phyloP scores from a whole-genome alignment of 1,139 yeast genomes.

The Ashbya aceris region DNA sequence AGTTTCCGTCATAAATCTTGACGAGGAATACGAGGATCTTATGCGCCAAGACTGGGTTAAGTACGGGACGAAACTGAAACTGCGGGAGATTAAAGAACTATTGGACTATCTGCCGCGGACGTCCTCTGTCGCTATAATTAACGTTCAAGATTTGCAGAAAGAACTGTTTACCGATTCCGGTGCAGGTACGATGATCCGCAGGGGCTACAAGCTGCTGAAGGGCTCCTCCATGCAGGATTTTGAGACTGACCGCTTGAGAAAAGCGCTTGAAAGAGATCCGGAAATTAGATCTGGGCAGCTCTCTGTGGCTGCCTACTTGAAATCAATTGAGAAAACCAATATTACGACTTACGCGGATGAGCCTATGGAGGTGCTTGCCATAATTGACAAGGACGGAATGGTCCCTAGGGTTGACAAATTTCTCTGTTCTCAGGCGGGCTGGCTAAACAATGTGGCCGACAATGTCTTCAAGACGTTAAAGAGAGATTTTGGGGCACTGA shows the following conservation, averaged over 20 bases:
- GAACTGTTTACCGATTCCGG: slow-evolving; percentile 98
- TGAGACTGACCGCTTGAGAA: slow-evolving; percentile 60
- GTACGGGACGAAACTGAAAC: slow-evolving; percentile 94
- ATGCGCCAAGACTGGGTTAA: slow-evolving; percentile 96
- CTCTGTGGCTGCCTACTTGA: slow-evolving; percentile 76
- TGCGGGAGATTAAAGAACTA: slow-evolving; percentile 90
- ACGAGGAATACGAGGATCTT: slow-evolving; percentile 87
- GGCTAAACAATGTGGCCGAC: slow-evolving; percentile 96
- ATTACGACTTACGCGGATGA: slow-evolving; percentile 91
- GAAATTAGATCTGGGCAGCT: slow-evolving; percentile 61
- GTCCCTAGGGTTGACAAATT: slow-evolving; percentile 81
- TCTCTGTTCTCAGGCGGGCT: slow-evolving; percentile 79
- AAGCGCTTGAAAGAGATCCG: slow-evolving; percentile 67
- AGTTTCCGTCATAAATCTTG: slow-evolving; percentile 81
- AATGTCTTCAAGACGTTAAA: slow-evolving; percentile 78
- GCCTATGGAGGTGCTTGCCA: slow-evolving; percentile 88
- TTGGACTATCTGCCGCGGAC: slow-evolving; percentile 92
- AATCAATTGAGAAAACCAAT: slow-evolving; percentile 49
- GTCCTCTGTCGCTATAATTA: slow-evolving; percentile 93
- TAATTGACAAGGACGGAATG: slow-evolving; percentile 42
- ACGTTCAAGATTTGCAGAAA: slow-evolving; percentile 89
- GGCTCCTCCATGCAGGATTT: slow-evolving; percentile 64
- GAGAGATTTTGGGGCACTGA: slow-evolving; percentile 63
- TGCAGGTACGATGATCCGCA: slow-evolving; percentile 95
- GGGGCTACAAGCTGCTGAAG: slow-evolving; percentile 84